Evolutionary conservation across 2,329 filamentous ascomycete genomes (phyloP).

Genomic region (Aspergillus ruber): DNA sequence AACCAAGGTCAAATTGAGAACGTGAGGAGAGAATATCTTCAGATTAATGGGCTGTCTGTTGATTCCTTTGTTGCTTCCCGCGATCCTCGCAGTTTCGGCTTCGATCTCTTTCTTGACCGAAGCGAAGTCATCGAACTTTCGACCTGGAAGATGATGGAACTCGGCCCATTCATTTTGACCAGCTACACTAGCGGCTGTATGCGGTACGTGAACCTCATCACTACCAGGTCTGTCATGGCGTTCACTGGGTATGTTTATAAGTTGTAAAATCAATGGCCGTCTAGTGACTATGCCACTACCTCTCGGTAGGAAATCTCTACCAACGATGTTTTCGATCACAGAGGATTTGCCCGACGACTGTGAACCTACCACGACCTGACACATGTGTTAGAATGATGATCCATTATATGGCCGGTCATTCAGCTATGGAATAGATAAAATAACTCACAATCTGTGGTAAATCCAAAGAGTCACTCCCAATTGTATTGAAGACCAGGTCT

Average conservation of each 20-base stretch:
- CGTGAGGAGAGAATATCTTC: constrained; percentile 95
- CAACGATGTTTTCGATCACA: constrained; percentile 97
- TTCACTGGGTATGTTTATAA: constrained; percentile 86
- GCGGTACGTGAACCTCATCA: constrained; percentile 62
- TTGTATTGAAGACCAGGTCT: constrained; percentile 98
- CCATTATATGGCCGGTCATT: background rate
- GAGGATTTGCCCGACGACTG: constrained; percentile 98
- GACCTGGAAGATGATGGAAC: constrained; percentile 88
- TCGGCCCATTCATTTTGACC: constrained; percentile 77
- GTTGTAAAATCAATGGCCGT: constrained; percentile 87
- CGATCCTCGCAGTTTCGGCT: constrained; percentile 89
- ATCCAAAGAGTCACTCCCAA: constrained; percentile 96
- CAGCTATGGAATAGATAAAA: background rate
- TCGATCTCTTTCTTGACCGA: constrained; percentile 96
- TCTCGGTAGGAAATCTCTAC: constrained; percentile 90
- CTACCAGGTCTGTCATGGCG: constrained; percentile 61
- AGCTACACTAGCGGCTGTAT: constrained; percentile 68
- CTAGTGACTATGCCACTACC: constrained; percentile 95
- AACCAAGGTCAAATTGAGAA: constrained; percentile 91
- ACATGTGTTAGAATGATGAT: constrained; percentile 15
- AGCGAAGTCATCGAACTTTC: constrained; percentile 82
- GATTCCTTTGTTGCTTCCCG: constrained; percentile 96
- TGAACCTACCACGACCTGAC: constrained; percentile 90
- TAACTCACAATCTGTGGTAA: constrained; percentile 87
- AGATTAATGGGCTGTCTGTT: constrained; percentile 96